phyloP scores from a whole-genome alignment of 2,329 filamentous ascomycete genomes.

The Beauveria asiatica region DNA sequence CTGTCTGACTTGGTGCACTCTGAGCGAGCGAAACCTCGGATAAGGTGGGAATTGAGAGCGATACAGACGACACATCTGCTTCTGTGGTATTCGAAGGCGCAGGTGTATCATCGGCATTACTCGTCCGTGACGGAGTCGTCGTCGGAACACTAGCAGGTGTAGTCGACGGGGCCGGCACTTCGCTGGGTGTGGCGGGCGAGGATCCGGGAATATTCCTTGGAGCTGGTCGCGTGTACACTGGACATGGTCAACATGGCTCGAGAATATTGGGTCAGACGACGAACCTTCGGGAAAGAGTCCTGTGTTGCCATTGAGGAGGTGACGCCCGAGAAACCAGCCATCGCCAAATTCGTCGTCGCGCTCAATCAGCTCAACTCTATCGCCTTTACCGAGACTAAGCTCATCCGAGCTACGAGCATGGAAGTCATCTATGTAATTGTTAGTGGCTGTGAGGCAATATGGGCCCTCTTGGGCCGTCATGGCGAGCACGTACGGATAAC shows the following conservation, averaged over 20 bases:
- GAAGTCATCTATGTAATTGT: constrained; percentile 65
- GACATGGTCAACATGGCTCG: constrained; percentile 14
- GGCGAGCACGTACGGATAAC: constrained; percentile 56
- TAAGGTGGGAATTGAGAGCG: constrained; percentile 22
- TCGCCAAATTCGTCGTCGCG: constrained; percentile 84
- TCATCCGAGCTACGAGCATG: constrained; percentile 86
- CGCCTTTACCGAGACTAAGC: constrained; percentile 76
- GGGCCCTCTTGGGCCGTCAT: background rate
- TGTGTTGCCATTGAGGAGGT: constrained; percentile 63
- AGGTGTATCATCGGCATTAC: constrained; percentile 12
- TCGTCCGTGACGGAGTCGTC: constrained; percentile 7
- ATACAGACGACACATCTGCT: constrained; percentile 14
- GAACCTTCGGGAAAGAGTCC: constrained; percentile 78
- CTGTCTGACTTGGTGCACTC: constrained; percentile 20
- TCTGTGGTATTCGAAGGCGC: constrained; percentile 15
- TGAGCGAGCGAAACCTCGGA: constrained; percentile 14
- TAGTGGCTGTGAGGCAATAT: background rate
- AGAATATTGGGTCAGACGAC: constrained; percentile 17
- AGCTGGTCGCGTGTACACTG: constrained; percentile 54
- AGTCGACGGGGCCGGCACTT: background rate
- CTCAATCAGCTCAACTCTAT: constrained; percentile 75
- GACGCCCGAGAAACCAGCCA: constrained; percentile 74
- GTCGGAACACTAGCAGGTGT: constrained; percentile 12
- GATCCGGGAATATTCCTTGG: constrained; percentile 34
- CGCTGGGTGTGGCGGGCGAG: constrained; percentile 12